Base-by-base conservation (phyloP, 768 basidiomycete species). In the Leccinum truebloodii region DNA sequence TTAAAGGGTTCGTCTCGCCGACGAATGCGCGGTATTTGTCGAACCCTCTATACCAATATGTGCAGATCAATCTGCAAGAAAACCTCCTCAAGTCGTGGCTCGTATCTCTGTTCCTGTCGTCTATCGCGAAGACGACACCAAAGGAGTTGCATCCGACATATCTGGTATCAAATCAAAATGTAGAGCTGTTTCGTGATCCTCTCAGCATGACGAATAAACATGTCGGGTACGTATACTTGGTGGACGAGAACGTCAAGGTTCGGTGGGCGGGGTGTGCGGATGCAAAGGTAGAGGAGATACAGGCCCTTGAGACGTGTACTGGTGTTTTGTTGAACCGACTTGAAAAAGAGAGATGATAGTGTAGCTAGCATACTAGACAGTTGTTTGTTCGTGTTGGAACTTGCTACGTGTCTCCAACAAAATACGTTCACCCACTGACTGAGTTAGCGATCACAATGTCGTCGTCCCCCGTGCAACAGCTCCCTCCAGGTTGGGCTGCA, bases 261-360 rank as follows among this genome's bases (percentile, higher is more conserved):
- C 83, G 96, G 20, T 98, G 96, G 96, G 95, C 90, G 1, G 96
- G 86, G 10, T 91, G 94, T 65, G 94, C 89, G 7, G 90, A 92
- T 66, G 92, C 95, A 0, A 89, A 83, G 60, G 69, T 73, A 3
- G 86, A 92, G 61, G 95, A 98, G 73, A 78, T 82, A 3, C 77
- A 83, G 58, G 82, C 86, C 13, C 75, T 97, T 57, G 80, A 88
- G 72, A 85, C 76, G 44, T 93, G 92, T 67, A 79, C 85, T 0
- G 83, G 83, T 4, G 87, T 92, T 3, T 77, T 94, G 20, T 69
- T 94, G 62, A 83, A 83, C 51, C 78, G 92, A 60, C 71, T 84
- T 41, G 77, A 80, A 55, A 77, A 77, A 59, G 8, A 0, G 34
- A 34, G 57, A 7, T 46, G 49, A 20, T 34, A 34, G 32, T 4